Evolutionary conservation across 106 monocot genomes (phyloP), one percentile per base, ranked within the genome.

Genomic region (Platanthera zijinensis): DNA sequence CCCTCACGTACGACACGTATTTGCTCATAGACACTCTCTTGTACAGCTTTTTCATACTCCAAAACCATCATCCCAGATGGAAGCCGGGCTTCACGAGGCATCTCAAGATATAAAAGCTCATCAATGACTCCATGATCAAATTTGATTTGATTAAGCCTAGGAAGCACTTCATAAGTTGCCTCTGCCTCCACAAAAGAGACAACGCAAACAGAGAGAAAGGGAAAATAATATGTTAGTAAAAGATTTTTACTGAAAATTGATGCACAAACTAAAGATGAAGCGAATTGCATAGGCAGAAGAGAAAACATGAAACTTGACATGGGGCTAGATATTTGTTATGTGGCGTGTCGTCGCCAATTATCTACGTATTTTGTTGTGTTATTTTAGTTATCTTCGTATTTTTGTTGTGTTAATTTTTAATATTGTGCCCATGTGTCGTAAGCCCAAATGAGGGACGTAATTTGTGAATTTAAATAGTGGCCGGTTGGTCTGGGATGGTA

Each of bases 11-110:
- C 82, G 78, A 99, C 94, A 73, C 90, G 92, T 45, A 90, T 76
- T 76, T 94, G 94, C 14, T 92, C 99, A 84, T 94, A 95, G 48
- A 95, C 88, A 81, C 88, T 94, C 75, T 92, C 88, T 80, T 99
- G 92, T 82, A 85, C 80, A 75, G 85, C 99, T 82, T 90, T 99
- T 75, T 78, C 74, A 82, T 95, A 94, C 75, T 99, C 92, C 78
- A 99, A 78, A 13, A 99, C 79, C 94, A 94, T 90, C 64, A 88
- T 76, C 71, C 99, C 99, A 63, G 92, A 82, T 17, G 86, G 25
- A 45, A 94, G 76, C 69, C 88, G 84, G 52, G 51, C 84, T 74
- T 94, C 99, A 82, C 87, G 83, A 18, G 94, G 92, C 86, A 86
- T 81, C 54, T 99, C 92, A 45, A 99, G 92, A 75, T 87, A 99